Evolutionary conservation across 805 yeast species (phyloP).

Genomic region (Candida coquimbonensis): DNA sequence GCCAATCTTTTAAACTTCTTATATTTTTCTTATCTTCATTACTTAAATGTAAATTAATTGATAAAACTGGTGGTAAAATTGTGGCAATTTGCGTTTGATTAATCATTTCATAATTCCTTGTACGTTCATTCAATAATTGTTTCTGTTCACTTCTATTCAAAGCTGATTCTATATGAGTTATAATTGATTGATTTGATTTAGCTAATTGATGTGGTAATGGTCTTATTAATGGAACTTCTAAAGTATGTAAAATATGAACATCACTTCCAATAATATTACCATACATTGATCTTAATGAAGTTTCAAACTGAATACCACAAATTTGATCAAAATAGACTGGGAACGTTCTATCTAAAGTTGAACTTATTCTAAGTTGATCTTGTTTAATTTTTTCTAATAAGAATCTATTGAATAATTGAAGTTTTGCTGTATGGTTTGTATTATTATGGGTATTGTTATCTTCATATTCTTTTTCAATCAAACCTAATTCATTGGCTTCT

Average conservation of each 20-base stretch:
- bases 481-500: constrained; percentile 45
- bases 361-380: constrained; percentile 38
- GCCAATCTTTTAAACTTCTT: constrained; percentile 47
- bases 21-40: constrained; percentile 49
- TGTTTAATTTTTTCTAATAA: constrained; percentile 43
- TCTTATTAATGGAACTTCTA: constrained; percentile 19
- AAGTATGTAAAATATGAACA: constrained; percentile 4
- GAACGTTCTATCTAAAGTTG: background rate
- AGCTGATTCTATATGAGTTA: constrained; percentile 56
- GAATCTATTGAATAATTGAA: constrained; percentile 53
- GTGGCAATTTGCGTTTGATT: constrained; percentile 46
- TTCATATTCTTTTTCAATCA: constrained; percentile 39
- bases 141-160: constrained; percentile 45
- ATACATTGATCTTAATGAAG: constrained; percentile 30
- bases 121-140: constrained; percentile 46
- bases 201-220: constrained; percentile 15
- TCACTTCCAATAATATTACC: constrained; percentile 6
- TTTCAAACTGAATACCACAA: constrained; percentile 37
- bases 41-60: constrained; percentile 50
- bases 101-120: constrained; percentile 44
- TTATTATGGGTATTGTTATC: background rate
- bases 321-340: constrained; percentile 22
- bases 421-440: constrained; percentile 20
- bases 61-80: constrained; percentile 58
- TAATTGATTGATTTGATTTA: constrained; percentile 31